Base-by-base conservation (phyloP, 495 filamentous ascomycete genomes). In the Astrothelium subdiscretum region DNA sequence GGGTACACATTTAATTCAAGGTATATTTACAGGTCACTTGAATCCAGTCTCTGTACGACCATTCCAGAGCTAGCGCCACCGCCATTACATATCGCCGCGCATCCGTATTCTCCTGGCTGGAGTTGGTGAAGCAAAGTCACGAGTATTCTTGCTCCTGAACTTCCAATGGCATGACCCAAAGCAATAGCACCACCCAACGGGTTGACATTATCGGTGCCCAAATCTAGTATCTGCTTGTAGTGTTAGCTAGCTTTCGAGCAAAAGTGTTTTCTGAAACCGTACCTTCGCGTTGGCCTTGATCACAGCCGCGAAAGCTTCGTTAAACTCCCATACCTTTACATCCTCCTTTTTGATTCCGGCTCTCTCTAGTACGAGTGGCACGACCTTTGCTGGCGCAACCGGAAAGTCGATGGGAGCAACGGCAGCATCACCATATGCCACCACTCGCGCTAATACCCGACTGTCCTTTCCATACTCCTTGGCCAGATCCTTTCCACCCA, bases 401-500 rank as follows among this genome's bases (percentile, higher is more conserved):
- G 94, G 92, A 78, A 98, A 98, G 75, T 98, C 94, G 38, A 97
- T 88, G 0, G 94, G 92, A 67, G 94, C 90, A 35, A 95, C 81
- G 10, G 94, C 91, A 11, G 92, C 94, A 77, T 98, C 94, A 22
- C 92, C 92, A 65, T 85, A 86, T 32, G 87, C 80, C 60, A 91
- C 85, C 71, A 98, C 92, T 57, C 86, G 83, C 2, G 92, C 92
- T 42, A 97, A 79, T 1, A 92, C 90, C 57, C 88, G 80, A 54
- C 85, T 90, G 44, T 80, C 80, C 3, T 76, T 69, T 8, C 89
- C 92, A 66, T 87, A 91, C 71, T 92, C 76, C 65, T 83, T 79
- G 6, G 89, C 92, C 59, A 95, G 73, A 2, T 85, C 86, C 72
- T 83, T 84, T 75, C 81, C 92, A 26, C 80, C 88, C 26, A 98